Evolutionary conservation across 345 rosid genomes (phyloP).

Genomic region (Camelina hispida): DNA sequence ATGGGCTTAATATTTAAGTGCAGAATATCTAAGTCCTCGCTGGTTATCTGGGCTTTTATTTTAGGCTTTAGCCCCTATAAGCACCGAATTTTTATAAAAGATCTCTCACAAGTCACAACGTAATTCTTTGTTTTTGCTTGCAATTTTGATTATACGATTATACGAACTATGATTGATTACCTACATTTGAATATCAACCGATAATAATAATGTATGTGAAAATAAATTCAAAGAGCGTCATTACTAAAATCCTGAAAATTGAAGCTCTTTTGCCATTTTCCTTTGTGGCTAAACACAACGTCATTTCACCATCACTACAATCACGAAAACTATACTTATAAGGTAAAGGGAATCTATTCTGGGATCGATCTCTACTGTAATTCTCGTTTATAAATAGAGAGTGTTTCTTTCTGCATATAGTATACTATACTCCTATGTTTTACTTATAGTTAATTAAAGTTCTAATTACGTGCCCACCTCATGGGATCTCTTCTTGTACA

Average conservation of each 20-base stretch:
- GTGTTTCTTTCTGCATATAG: too few species aligned
- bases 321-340: constrained; percentile 11
- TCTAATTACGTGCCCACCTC: too few species aligned
- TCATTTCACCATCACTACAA: constrained; percentile 29
- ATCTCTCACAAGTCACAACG: not conserved
- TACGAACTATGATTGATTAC: constrained; percentile 1
- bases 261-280: constrained; percentile 1
- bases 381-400: constrained; percentile 12
- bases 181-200: constrained; percentile 24
- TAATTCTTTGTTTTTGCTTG: not conserved
- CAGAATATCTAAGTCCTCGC: not conserved
- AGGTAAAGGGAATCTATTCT: constrained; percentile 3
- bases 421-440: too few species aligned
- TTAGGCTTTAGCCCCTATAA: not conserved
- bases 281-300: constrained; percentile 24
- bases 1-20: not conserved
- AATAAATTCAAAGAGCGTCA: constrained; percentile 15
- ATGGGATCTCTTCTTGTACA: too few species aligned
- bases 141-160: not conserved
- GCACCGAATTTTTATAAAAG: not conserved
- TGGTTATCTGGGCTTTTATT: not conserved
- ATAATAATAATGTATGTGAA: constrained; percentile 9
- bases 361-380: constrained; percentile 15
- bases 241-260: not conserved
- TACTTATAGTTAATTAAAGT: too few species aligned